These are phyloP conservation scores for Apiospora kogelbergensis DNA, from an alignment of 2,329 filamentous ascomycete genomes.

Conservation along the genomic window DNA sequence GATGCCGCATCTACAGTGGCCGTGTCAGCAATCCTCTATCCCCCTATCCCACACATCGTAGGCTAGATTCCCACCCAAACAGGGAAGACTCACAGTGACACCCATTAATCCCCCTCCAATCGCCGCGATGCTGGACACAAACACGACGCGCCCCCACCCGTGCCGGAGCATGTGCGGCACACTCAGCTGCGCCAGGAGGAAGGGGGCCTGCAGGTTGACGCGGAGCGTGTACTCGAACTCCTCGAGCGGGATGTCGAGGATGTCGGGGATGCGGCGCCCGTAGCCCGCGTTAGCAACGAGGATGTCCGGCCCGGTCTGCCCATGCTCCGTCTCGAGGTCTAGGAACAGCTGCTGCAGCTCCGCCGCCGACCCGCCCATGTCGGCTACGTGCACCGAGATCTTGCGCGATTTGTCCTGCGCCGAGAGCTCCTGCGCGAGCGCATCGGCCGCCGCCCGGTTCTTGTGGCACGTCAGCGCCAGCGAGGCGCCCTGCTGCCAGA, in stretches of 20 bases:
- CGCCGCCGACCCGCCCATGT: constrained; percentile 51
- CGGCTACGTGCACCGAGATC: constrained; percentile 57
- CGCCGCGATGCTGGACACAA: constrained; percentile 63
- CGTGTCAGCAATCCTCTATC: not conserved
- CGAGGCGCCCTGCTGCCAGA: constrained; percentile 34
- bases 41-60: too few relatives aligned
- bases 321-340: constrained; percentile 53
- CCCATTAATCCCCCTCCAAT: constrained; percentile 65
- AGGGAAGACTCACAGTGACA: constrained; percentile 40
- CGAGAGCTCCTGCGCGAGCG: constrained; percentile 27
- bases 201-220: constrained; percentile 62
- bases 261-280: constrained; percentile 57
- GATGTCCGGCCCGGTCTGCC: constrained; percentile 56
- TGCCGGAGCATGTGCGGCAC: constrained; percentile 60
- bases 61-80: not conserved
- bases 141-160: constrained; percentile 63
- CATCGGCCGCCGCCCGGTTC: constrained; percentile 28
- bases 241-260: constrained; percentile 60
- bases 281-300: constrained; percentile 67
- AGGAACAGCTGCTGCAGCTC: constrained; percentile 55
- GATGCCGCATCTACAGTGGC: constrained; percentile 46
- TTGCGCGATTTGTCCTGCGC: constrained; percentile 27
- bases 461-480: constrained; percentile 33
- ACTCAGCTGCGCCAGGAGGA: constrained; percentile 59
- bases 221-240: constrained; percentile 65